These are phyloP conservation scores for Immersiella caudata DNA, from an alignment of 495 filamentous ascomycete species.

Conservation along the genomic window DNA sequence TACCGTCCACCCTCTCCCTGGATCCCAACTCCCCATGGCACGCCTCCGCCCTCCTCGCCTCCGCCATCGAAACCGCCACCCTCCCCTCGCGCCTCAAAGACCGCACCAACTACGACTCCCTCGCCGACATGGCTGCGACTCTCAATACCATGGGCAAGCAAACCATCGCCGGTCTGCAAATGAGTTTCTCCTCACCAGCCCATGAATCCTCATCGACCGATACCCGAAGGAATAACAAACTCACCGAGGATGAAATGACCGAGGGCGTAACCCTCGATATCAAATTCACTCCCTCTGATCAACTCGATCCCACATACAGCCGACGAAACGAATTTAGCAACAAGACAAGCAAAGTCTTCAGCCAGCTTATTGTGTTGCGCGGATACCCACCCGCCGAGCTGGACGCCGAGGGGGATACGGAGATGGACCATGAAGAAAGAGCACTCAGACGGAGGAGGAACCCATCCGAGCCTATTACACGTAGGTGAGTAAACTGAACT, in stretches of 20 bases:
- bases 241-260: conserved; percentile 24
- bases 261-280: conserved; percentile 35
- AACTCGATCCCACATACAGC: conserved; percentile 25
- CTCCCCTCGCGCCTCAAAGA: conserved; percentile 73
- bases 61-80: conserved; percentile 77
- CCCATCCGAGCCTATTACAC: conserved; percentile 30
- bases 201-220: conserved; percentile 17
- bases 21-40: conserved; percentile 78
- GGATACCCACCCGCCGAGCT: conserved; percentile 23
- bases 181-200: conserved; percentile 39
- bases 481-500: conserved; percentile 26
- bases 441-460: conserved; percentile 21
- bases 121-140: conserved; percentile 68
- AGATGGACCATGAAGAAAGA: conserved; percentile 20
- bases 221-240: conserved; percentile 16
- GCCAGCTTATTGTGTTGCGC: conserved; percentile 33
- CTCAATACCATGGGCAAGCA: conserved; percentile 79
- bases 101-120: conserved; percentile 48
- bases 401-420: conserved; percentile 23
- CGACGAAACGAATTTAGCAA: conserved; percentile 20
- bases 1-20: conserved; percentile 65
- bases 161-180: conserved; percentile 74
- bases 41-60: conserved; percentile 72
- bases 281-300: conserved; percentile 32
- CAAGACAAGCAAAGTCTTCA: conserved; percentile 33